Base-by-base conservation (phyloP, 257 asterid genomes). In the Salvia miltiorrhiza region DNA sequence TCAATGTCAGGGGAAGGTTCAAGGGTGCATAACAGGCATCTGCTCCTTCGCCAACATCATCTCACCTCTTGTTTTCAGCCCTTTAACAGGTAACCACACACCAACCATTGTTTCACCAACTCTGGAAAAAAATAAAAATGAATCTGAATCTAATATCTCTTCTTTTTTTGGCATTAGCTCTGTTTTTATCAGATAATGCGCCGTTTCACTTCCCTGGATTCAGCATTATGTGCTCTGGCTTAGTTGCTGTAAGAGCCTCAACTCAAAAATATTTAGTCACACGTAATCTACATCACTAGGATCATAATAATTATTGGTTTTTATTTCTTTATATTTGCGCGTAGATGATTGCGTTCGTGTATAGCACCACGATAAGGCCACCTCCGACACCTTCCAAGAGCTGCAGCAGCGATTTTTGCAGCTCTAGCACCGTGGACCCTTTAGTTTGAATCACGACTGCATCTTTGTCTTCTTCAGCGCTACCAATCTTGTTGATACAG, bases 141-240 rank as follows among this genome's bases (percentile, higher is more conserved):
- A 55, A 37, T 24, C 33, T 56, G 9, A 33, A 70, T 47, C 61
- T 7, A 3, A 69, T 16, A 35, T 9, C 11, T 58, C 6, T 41
- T 8, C 13, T 0, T 20, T 20, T 30, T 14, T 32, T 43, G 9
- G 56, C 10, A 60, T 12, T 79, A 93, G 96, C 96, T 67, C 39
- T 87, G 67, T 90, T 91, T 74, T 84, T 89, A 30, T 90, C 96
- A 6, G 93, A 87, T 7, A 69, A 78, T 37, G 88, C 97, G 0
- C 97, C 97, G 5, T 93, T 93, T 67, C 70, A 86, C 81, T 93
- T 84, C 79, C 97, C 99, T 0, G 97, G 99, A 74, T 91, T 93
- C 86, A 85, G 96, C 71, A 82, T 93, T 50, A 79, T 88, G 83
- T 86, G 95, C 71, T 83, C 96, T 45, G 88, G 84, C 71, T 73